phyloP scores from a whole-genome alignment of 78 protist species.

The Isochrysis galbana region DNA sequence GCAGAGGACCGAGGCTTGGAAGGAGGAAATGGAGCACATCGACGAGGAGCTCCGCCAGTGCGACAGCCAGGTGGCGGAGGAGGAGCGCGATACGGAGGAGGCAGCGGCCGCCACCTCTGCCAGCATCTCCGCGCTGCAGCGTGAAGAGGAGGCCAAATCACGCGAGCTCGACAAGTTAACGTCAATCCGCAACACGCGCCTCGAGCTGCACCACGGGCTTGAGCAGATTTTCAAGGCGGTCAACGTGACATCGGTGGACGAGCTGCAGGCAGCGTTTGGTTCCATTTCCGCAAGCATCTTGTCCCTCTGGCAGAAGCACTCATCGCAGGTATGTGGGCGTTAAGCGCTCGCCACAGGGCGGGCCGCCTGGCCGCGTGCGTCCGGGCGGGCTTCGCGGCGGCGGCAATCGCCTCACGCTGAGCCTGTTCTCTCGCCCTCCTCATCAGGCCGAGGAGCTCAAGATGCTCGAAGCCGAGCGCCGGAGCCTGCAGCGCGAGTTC shows the following conservation, averaged over 20 bases:
- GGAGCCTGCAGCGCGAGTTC: neutral
- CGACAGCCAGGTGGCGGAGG: neutral
- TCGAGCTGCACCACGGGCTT: neutral
- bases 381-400: no score
- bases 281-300: neutral
- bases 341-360: no score
- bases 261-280: neutral
- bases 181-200: neutral
- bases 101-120: neutral
- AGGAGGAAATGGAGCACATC: neutral
- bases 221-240: neutral
- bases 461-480: neutral
- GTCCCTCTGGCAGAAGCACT: neutral
- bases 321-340: neutral
- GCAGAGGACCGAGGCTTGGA: neutral
- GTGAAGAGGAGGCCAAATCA: neutral
- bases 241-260: neutral
- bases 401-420: no score
- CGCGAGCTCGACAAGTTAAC: neutral
- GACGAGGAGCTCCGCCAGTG: neutral
- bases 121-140: neutral
- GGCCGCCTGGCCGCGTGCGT: no score
- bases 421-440: no score
- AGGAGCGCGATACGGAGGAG: neutral
- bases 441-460: neutral